phyloP scores from a whole-genome alignment of 2,329 filamentous ascomycete genomes.

The Trichoderma asperellum region DNA sequence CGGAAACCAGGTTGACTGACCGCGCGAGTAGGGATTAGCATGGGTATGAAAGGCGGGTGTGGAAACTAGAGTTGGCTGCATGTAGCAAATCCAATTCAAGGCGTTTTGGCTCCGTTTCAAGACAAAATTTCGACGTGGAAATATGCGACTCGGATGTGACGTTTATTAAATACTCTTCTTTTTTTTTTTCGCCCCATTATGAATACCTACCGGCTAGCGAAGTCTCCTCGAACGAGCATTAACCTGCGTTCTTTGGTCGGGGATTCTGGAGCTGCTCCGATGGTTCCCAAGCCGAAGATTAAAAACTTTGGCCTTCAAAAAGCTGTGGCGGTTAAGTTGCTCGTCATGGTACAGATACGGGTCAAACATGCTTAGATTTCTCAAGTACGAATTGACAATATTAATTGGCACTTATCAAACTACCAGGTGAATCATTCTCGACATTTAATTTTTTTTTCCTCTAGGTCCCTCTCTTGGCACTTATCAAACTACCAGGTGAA shows the following conservation, averaged over 20 bases:
- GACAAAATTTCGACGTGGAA: conserved; percentile 38
- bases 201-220: conserved; percentile 53
- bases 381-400: conserved; percentile 16
- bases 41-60: conserved; percentile 46
- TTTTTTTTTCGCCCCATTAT: neutral
- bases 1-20: conserved; percentile 13
- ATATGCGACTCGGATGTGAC: conserved; percentile 38
- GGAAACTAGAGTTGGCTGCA: conserved; percentile 50
- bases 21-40: conserved; percentile 39
- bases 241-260: conserved; percentile 47
- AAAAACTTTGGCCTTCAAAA: conserved; percentile 61
- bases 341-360: conserved; percentile 69
- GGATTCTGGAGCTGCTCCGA: conserved; percentile 61
- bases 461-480: no score
- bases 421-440: neutral
- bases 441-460: neutral
- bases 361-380: conserved; percentile 53
- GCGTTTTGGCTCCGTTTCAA: conserved; percentile 52
- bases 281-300: conserved; percentile 64
- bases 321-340: conserved; percentile 60
- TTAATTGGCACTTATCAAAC: conserved; percentile 13
- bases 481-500: neutral
- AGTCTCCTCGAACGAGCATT: conserved; percentile 55
- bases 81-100: conserved; percentile 52
- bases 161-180: conserved; percentile 37